These are phyloP conservation scores for Calocybe gambosa DNA, from an alignment of 1,284 basidiomycete genomes.

Conservation along the genomic window DNA sequence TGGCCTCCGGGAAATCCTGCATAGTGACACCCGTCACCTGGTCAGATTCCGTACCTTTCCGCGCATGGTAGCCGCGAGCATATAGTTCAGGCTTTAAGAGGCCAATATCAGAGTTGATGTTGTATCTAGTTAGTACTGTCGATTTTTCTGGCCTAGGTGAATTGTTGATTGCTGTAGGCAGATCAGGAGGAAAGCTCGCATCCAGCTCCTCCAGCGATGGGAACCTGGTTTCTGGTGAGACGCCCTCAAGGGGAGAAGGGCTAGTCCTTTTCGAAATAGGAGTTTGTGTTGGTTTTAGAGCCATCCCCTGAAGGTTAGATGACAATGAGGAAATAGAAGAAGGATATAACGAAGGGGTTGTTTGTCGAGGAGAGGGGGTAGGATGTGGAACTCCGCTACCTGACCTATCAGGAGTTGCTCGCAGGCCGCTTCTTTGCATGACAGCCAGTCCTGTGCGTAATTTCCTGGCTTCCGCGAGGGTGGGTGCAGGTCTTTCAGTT, in stretches of 20 bases:
- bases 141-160: slow-evolving; percentile 11
- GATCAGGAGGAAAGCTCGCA: slow-evolving; percentile 40
- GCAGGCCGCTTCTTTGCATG: slow-evolving; percentile 27
- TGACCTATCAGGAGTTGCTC: slow-evolving; percentile 18
- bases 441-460: slow-evolving; percentile 59
- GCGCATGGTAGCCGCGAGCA: slow-evolving; percentile 10
- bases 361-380: slow-evolving; percentile 40
- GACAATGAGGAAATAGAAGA: slow-evolving; percentile 17
- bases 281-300: slow-evolving; percentile 19
- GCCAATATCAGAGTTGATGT: neutral
- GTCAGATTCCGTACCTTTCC: slow-evolving; percentile 37
- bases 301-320: slow-evolving; percentile 15
- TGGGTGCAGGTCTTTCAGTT: slow-evolving; percentile 45
- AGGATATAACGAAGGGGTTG: slow-evolving; percentile 23
- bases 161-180: slow-evolving; percentile 15
- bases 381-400: slow-evolving; percentile 24
- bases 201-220: slow-evolving; percentile 76
- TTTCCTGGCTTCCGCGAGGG: slow-evolving; percentile 70
- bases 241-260: slow-evolving; percentile 29
- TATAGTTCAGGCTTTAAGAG: slow-evolving; percentile 9
- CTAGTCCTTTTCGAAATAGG: slow-evolving; percentile 22
- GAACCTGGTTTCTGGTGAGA: slow-evolving; percentile 61
- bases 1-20: slow-evolving; percentile 34
- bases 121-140: slow-evolving; percentile 7
- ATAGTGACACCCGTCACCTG: slow-evolving; percentile 52